Percentiles rank a stretch among this genome's conserved stretches.
Conservation (phyloP, 2,329 filamentous ascomycete species). For the Aspergillus arachidicola region DNA sequence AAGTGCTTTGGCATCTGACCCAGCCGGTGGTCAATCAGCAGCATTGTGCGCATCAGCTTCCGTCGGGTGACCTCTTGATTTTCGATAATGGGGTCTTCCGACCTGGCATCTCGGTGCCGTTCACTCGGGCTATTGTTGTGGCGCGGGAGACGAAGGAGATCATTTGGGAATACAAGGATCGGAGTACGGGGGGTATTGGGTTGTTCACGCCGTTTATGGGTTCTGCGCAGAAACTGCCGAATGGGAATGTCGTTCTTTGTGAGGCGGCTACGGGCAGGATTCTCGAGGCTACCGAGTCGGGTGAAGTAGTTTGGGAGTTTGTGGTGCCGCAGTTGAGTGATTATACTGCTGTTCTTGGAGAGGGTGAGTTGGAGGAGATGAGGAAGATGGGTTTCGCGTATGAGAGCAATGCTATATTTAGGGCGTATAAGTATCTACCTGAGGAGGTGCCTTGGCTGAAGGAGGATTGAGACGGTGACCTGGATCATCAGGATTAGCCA, state of each 20-base stretch:
- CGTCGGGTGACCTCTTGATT: conserved; percentile 47
- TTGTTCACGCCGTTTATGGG: conserved; percentile 55
- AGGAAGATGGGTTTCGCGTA: conserved; percentile 42
- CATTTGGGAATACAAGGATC: conserved; percentile 49
- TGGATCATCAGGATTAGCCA: neutral
- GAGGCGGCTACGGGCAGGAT: conserved; percentile 49
- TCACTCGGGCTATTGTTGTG: conserved; percentile 48
- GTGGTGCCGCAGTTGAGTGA: conserved; percentile 45
- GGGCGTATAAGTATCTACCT: conserved; percentile 48
- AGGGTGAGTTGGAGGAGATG: conserved; percentile 32
- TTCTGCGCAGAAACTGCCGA: conserved; percentile 44
- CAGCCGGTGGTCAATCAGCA: conserved; percentile 47
- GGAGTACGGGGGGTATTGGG: conserved; percentile 35
- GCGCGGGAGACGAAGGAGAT: conserved; percentile 42
- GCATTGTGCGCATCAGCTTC: conserved; percentile 48
- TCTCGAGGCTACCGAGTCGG: conserved; percentile 48
- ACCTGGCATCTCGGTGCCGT: conserved; percentile 43
- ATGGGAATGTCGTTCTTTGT: conserved; percentile 48
- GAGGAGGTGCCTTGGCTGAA: conserved; percentile 47
- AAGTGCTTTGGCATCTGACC: conserved; percentile 48
- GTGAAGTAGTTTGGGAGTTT: conserved; percentile 49
- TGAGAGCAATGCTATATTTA: conserved; percentile 48
- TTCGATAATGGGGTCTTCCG: conserved; percentile 53
- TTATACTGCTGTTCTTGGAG: conserved; percentile 35
- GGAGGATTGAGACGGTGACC: neutral